phyloP scores from a whole-genome alignment of 129 eudicot species.

The Calendula officinalis region DNA sequence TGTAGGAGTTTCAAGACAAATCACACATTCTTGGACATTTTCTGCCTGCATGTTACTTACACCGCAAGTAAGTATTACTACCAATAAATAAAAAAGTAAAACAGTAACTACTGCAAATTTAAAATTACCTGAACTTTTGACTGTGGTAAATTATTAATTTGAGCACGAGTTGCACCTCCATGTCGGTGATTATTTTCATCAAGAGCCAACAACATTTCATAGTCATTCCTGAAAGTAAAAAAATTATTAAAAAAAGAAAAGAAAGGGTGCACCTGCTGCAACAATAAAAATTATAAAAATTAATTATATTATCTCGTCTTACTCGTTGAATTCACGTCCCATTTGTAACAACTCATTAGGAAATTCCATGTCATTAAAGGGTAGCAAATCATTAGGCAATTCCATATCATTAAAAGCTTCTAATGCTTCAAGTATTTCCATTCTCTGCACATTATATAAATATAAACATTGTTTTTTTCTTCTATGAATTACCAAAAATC shows the following conservation, averaged over 20 bases:
- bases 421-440: slow-evolving; percentile 71
- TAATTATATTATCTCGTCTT: slow-evolving; percentile 34
- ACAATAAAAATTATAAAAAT: background rate
- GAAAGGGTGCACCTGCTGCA: background rate
- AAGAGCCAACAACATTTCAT: slow-evolving; percentile 96
- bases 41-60: slow-evolving; percentile 51
- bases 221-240: slow-evolving; percentile 57
- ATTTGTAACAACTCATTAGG: slow-evolving; percentile 43
- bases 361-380: slow-evolving; percentile 54
- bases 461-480: background rate
- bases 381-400: slow-evolving; percentile 39
- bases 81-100: slow-evolving; percentile 5
- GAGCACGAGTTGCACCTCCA: slow-evolving; percentile 77
- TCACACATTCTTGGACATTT: slow-evolving; percentile 74
- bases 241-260: background rate
- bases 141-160: slow-evolving; percentile 71
- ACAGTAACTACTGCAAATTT: background rate
- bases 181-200: slow-evolving; percentile 89
- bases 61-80: slow-evolving; percentile 14
- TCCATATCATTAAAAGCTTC: slow-evolving; percentile 75
- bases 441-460: slow-evolving; percentile 54
- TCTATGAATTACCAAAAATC: background rate
- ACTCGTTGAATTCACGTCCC: slow-evolving; percentile 88
- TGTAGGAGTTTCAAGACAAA: slow-evolving; percentile 84
- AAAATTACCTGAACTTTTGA: slow-evolving; percentile 74